Percentiles rank a stretch among this genome's conserved stretches.
These are phyloP conservation scores for Dactylonectria estremocensis DNA, from an alignment of 2,329 filamentous ascomycete species.

Conservation along the genomic window DNA sequence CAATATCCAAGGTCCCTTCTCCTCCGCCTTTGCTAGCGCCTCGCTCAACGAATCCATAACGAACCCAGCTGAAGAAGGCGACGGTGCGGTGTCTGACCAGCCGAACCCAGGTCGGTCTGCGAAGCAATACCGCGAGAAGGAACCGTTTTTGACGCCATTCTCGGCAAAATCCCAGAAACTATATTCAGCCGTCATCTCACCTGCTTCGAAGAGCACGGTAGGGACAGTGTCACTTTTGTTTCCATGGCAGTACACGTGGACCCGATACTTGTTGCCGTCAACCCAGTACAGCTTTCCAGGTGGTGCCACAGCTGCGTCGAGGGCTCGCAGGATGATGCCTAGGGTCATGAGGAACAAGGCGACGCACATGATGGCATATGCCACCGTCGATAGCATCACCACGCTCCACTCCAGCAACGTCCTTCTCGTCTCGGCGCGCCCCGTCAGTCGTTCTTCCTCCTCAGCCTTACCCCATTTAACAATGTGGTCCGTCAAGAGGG, in stretches of 20 bases:
- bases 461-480: slow-evolving; percentile 94
- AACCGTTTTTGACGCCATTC: too few relatives aligned
- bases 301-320: slow-evolving; percentile 81
- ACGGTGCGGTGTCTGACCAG: too few relatives aligned
- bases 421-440: slow-evolving; percentile 87
- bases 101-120: too few relatives aligned
- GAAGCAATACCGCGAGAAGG: too few relatives aligned
- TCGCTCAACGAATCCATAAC: too few relatives aligned
- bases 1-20: too few relatives aligned
- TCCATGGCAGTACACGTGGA: slow-evolving; percentile 89
- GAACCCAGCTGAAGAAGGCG: too few relatives aligned
- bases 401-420: slow-evolving; percentile 88
- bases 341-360: slow-evolving; percentile 83
- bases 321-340: slow-evolving; percentile 83
- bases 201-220: slow-evolving; percentile 89
- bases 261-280: slow-evolving; percentile 85
- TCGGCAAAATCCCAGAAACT: too few relatives aligned
- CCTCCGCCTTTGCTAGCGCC: too few relatives aligned
- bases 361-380: slow-evolving; percentile 77
- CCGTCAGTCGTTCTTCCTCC: slow-evolving; percentile 93
- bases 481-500: slow-evolving; percentile 82
- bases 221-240: slow-evolving; percentile 75
- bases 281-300: slow-evolving; percentile 86
- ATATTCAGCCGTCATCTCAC: too few relatives aligned
- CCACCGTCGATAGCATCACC: slow-evolving; percentile 81